A percentile compares a stretch with the other conserved stretches of the same genome.
These are phyloP conservation scores for Cyclocybe cylindracea DNA, from an alignment of 768 basidiomycete genomes.

Conservation along the genomic window DNA sequence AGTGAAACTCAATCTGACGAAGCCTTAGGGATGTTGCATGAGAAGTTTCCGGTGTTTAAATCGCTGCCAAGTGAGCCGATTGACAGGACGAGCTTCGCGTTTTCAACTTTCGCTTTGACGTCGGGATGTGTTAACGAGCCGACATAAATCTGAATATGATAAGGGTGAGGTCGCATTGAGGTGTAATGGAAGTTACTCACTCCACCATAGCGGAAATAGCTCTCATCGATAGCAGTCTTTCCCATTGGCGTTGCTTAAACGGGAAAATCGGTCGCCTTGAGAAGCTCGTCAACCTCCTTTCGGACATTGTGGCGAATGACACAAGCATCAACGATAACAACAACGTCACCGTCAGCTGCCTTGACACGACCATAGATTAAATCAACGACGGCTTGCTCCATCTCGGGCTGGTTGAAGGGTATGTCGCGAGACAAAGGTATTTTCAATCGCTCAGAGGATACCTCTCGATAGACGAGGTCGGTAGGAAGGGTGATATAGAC, in stretches of 20 bases:
- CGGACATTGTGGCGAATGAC: conserved; percentile 65
- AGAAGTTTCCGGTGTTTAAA: conserved; percentile 86
- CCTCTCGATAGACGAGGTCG: conserved; percentile 67
- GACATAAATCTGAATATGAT: conserved; percentile 57
- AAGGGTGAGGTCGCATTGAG: not conserved
- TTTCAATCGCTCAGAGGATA: conserved; percentile 61
- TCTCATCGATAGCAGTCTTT: conserved; percentile 68
- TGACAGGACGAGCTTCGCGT: conserved; percentile 68
- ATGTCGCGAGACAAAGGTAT: conserved; percentile 50
- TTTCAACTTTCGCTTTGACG: conserved; percentile 68
- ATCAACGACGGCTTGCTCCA: conserved; percentile 68
- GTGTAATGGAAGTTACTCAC: conserved; percentile 29
- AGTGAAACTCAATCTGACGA: conserved; percentile 73
- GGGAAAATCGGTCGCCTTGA: conserved; percentile 62
- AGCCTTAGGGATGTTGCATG: conserved; percentile 58
- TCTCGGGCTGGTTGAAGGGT: conserved; percentile 53
- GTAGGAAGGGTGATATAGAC: conserved; percentile 85
- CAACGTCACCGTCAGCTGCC: conserved; percentile 58
- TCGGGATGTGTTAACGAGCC: conserved; percentile 66
- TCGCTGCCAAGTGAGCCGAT: conserved; percentile 70
- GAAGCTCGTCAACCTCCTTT: conserved; percentile 61
- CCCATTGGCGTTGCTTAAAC: conserved; percentile 79
- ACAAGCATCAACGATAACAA: conserved; percentile 82
- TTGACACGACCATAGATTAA: conserved; percentile 65
- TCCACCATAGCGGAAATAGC: conserved; percentile 71